These are phyloP conservation scores for Lenwebbia sp. DNA, from an alignment of 345 rosid species.

Conservation along the genomic window DNA sequence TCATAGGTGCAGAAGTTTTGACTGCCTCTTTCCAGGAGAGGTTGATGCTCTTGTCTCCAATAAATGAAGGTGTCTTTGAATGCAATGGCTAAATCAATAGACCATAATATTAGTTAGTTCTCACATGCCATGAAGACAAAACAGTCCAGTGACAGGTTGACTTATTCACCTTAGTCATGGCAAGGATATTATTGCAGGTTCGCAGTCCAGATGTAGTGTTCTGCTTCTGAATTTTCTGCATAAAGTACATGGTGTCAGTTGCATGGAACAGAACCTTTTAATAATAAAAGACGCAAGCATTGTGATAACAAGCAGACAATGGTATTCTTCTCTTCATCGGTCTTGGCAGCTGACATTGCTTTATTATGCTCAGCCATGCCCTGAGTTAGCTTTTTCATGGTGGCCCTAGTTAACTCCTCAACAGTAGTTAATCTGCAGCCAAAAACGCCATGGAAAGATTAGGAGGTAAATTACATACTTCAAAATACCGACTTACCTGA, in stretches of 20 bases:
- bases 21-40: slow-evolving; percentile 91
- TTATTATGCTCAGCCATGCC: slow-evolving; percentile 91
- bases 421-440: slow-evolving; percentile 58
- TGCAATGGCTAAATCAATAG: slow-evolving; percentile 57
- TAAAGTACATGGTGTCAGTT: not conserved
- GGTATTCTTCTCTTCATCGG: slow-evolving; percentile 78
- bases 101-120: not conserved
- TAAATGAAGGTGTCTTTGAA: slow-evolving; percentile 75
- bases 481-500: not conserved
- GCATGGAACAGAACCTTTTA: not conserved
- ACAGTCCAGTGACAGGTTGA: not conserved
- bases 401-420: slow-evolving; percentile 86
- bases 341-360: slow-evolving; percentile 92
- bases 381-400: slow-evolving; percentile 87
- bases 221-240: slow-evolving; percentile 83
- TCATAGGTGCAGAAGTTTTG: slow-evolving; percentile 42
- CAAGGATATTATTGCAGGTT: slow-evolving; percentile 89
- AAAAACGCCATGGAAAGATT: not conserved
- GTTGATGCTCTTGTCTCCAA: slow-evolving; percentile 78
- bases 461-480: not conserved
- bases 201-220: slow-evolving; percentile 80
- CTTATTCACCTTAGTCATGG: slow-evolving; percentile 82
- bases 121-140: slow-evolving; percentile 1
- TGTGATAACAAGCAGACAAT: slow-evolving; percentile 38
- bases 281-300: not conserved